These are phyloP conservation scores for Platismatia glauca DNA, from an alignment of 495 filamentous ascomycete genomes.

Conservation along the genomic window DNA sequence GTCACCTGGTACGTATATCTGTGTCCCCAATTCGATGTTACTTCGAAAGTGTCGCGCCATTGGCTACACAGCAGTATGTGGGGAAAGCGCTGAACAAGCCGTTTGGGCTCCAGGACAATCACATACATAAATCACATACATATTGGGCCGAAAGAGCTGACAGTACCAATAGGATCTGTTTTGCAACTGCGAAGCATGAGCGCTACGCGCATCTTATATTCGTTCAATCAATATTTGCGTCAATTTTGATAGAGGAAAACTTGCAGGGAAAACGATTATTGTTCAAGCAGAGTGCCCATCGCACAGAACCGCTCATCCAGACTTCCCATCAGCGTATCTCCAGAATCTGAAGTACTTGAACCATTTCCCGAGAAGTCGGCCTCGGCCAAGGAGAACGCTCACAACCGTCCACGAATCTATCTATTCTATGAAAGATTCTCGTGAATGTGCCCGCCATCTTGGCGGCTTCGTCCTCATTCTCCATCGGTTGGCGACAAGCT, in stretches of 20 bases:
- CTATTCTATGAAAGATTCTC: background rate
- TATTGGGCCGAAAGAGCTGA: constrained; percentile 6
- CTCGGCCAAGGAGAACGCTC: background rate
- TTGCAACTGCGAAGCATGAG: constrained; percentile 1
- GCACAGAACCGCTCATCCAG: background rate
- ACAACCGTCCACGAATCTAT: background rate
- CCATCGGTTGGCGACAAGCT: background rate
- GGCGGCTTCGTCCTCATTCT: background rate
- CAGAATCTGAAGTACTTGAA: background rate
- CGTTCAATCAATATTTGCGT: background rate
- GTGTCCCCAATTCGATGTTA: too few species aligned
- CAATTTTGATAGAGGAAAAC: background rate
- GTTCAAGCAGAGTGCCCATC: background rate
- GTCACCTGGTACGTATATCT: background rate
- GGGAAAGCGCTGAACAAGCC: background rate
- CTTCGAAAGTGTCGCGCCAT: background rate
- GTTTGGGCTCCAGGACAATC: background rate
- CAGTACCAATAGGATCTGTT: background rate
- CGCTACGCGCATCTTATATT: constrained; percentile 10
- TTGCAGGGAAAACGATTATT: background rate
- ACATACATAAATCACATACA: constrained; percentile 3
- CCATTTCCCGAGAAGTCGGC: background rate
- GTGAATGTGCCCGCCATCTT: background rate
- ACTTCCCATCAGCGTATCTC: background rate
- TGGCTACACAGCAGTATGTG: background rate